Base-by-base conservation (phyloP, 73 alveolate genomes). In the Vitrella brassicaformis region DNA sequence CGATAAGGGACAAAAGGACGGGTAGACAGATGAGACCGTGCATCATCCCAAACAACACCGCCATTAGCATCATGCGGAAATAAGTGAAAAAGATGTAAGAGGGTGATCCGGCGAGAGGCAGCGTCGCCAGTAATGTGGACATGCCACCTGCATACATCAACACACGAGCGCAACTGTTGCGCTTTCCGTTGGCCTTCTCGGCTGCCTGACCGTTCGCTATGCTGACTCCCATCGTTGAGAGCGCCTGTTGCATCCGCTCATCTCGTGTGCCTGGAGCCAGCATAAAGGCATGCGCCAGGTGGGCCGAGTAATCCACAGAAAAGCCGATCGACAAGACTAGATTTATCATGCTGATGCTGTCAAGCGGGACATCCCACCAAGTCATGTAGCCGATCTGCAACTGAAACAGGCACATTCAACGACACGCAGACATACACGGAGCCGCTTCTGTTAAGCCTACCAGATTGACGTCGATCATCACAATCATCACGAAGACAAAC, bases 41-140 rank as follows among this genome's bases (percentile, higher is more conserved):
- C 27, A 31, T 27, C 28, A 73, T 26, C 31, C 81, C 81, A 47
- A 27, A 73, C 10, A 31, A 39, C n/a, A 73, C 66, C 30, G 66
- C n/a, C 26, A 45, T 71, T 10, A 73, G 39, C 72, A 70, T 28
- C 28, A 73, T 10, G 4, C 72, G n/a, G 81, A 73, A 73, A 71
- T 31, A 73, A 0, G 66, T 71, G 30, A 29, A n/a, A n/a, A 73
- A 73, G 47, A 73, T 73, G 47, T 29, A 69, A 25, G 75, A 69
- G 28, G 31, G 25, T 8, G 75, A 10, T 0, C 45, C 45, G 28
- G 75, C 75, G 19, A 69, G 19, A 28, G 75, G 28, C 1, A 69
- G 27, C 8, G 39, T 69, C 31, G 75, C 75, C 1, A 69, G 75
- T 1, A 69, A 27, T 4, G 75, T 69, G 31, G 75, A 69, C 47